These are phyloP conservation scores for Hippophae tibetana DNA, from an alignment of 306 rosid genomes.

Conservation along the genomic window DNA sequence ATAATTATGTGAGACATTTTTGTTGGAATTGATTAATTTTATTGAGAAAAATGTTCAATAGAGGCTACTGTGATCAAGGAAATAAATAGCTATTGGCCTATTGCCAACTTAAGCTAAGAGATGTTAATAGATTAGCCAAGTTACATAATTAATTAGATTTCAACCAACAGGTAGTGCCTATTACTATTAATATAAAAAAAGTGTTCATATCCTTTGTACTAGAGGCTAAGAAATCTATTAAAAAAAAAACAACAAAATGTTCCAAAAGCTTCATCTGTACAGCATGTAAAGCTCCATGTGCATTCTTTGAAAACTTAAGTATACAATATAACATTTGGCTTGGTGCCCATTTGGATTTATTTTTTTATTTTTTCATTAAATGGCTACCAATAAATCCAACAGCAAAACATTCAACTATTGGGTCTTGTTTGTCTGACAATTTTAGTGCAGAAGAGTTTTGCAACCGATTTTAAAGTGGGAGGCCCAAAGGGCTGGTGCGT, in stretches of 20 bases:
- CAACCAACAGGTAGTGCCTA: too few species aligned
- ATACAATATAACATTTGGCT: neutral
- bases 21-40: too few species aligned
- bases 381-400: neutral
- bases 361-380: too few species aligned
- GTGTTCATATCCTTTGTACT: slow-evolving; percentile 68
- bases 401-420: slow-evolving; percentile 21
- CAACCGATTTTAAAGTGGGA: slow-evolving; percentile 48
- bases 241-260: slow-evolving; percentile 50
- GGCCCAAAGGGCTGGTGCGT: slow-evolving; percentile 60
- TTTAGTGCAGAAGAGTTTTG: slow-evolving; percentile 34
- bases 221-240: slow-evolving; percentile 49
- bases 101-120: too few species aligned
- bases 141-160: too few species aligned
- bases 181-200: neutral
- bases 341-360: too few species aligned
- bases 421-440: slow-evolving; percentile 42
- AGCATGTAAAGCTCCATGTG: slow-evolving; percentile 23
- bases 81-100: too few species aligned
- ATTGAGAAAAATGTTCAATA: too few species aligned
- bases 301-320: neutral
- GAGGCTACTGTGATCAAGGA: too few species aligned
- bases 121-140: too few species aligned
- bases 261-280: slow-evolving; percentile 46
- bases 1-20: too few species aligned